Evolutionary conservation across 2,329 filamentous ascomycete genomes (phyloP), one percentile per base, ranked within the genome.

Genomic region (Apiospora aurea): DNA sequence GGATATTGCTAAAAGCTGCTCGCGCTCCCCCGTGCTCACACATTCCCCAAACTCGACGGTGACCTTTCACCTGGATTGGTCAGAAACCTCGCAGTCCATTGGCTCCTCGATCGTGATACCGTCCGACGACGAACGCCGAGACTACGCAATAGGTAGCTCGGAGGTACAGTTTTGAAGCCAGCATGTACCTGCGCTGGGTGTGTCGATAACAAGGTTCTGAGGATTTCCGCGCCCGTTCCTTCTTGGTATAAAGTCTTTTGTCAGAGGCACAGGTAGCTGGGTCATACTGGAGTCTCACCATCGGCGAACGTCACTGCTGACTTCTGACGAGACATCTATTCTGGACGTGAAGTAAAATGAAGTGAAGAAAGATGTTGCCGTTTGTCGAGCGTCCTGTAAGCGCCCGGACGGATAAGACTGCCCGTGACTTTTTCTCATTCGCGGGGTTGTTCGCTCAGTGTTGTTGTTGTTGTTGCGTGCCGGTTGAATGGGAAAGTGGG

Each of bases 291-390:
- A 41, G 10, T 38, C 34, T 13, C 11, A 41, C 34, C 34, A 13
- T n/a, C n/a, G 34, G 57, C 34, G 18, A 64, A 16, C 11, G 57
- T n/a, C 57, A 24, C 18, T 41, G 57, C 57, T 64, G 57, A 64
- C 34, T 64, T 41, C 21, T 64, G 57, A 64, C 29, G 16, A 64
- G 29, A 64, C 41, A 64, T 64, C 34, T 64, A 64, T 64, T 64
- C 34, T 64, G 57, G 34, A 38, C 34, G 34, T 38, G 26, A 53
- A 53, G 49, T 53, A 11, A 64, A 64, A 18, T 21, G 57, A 64
- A 64, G 26, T 6, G 26, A 57, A 64, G 57, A 64, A 64, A 41
- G 34, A 41, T 64, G 34, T 41, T n/a, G 6, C 57, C 57, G 21
- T 41, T 64, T 64, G 18, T 64, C 34, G 57, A 41, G 34, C 21